Percentiles rank a stretch among this genome's conserved stretches.
These are phyloP conservation scores for Cadophora malorum DNA, from an alignment of 2,329 filamentous ascomycete genomes.

Conservation along the genomic window DNA sequence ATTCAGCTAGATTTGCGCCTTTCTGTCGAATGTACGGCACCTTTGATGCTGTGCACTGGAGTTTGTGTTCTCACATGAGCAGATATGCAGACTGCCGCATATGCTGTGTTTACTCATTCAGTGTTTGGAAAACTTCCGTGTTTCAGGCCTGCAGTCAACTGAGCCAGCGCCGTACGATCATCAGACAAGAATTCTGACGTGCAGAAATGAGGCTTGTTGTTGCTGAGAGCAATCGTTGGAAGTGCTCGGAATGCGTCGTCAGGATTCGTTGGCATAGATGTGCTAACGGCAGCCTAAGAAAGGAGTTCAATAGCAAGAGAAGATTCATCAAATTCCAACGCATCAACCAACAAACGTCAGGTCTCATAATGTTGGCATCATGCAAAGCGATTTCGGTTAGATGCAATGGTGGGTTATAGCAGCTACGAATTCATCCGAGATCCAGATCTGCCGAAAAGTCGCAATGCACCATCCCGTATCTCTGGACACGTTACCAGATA, in stretches of 20 bases:
- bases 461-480: neutral
- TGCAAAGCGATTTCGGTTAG: conserved; percentile 4
- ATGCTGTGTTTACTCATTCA: neutral
- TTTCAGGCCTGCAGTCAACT: neutral
- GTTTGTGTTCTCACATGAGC: conserved; percentile 10
- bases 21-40: neutral
- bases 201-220: neutral
- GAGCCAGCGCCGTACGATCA: neutral
- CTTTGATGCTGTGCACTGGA: neutral
- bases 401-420: neutral
- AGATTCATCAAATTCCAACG: neutral
- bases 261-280: neutral
- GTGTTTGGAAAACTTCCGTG: neutral
- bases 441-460: conserved; percentile 15
- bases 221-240: neutral
- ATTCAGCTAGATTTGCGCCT: neutral
- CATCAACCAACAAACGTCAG: neutral
- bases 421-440: conserved; percentile 11
- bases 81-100: conserved; percentile 11
- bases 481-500: conserved; percentile 6
- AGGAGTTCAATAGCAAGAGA: neutral
- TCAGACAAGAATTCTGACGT: neutral
- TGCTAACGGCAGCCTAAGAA: neutral
- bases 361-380: neutral
- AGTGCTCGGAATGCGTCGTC: neutral